These are phyloP conservation scores for Esteya vermicola DNA, from an alignment of 2,329 filamentous ascomycete genomes.

Conservation along the genomic window DNA sequence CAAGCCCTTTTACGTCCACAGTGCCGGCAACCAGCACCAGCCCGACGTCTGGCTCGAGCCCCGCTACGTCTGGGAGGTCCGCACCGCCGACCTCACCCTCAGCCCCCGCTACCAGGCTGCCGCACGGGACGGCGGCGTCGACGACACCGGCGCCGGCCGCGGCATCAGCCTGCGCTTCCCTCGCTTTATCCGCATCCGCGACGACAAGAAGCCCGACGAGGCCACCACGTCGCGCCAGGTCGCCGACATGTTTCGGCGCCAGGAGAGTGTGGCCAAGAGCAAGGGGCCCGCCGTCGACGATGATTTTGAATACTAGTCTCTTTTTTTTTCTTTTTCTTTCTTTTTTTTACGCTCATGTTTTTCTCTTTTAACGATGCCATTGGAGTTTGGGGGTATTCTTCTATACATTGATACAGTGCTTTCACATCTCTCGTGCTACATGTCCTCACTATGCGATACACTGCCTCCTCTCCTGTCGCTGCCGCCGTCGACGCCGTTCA, in stretches of 20 bases:
- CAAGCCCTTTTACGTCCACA: slow-evolving; percentile 91
- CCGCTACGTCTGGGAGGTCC: slow-evolving; percentile 90
- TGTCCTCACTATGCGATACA: no score
- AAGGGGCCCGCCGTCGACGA: slow-evolving; percentile 85
- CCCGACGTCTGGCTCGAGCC: slow-evolving; percentile 99
- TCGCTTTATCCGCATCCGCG: slow-evolving; percentile 76
- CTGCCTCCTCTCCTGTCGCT: no score
- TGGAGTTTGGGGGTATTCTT: no score
- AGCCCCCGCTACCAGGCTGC: slow-evolving; percentile 91
- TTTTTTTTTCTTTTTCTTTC: background rate
- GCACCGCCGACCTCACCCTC: slow-evolving; percentile 87
- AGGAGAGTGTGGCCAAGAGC: slow-evolving; percentile 77
- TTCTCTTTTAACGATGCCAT: no score
- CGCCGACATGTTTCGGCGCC: slow-evolving; percentile 92
- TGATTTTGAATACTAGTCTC: slow-evolving; percentile 82
- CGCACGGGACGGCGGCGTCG: slow-evolving; percentile 52
- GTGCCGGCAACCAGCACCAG: slow-evolving; percentile 72
- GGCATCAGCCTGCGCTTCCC: slow-evolving; percentile 88
- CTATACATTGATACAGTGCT: no score
- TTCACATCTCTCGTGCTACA: no score
- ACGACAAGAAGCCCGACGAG: slow-evolving; percentile 91
- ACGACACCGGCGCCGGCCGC: slow-evolving; percentile 36
- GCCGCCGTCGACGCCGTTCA: slow-evolving; percentile 54
- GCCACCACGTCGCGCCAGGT: slow-evolving; percentile 76
- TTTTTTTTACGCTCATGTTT: background rate